Evolutionary conservation across 1,284 basidiomycete species (phyloP).

Genomic region (Polyporus tsugae): DNA sequence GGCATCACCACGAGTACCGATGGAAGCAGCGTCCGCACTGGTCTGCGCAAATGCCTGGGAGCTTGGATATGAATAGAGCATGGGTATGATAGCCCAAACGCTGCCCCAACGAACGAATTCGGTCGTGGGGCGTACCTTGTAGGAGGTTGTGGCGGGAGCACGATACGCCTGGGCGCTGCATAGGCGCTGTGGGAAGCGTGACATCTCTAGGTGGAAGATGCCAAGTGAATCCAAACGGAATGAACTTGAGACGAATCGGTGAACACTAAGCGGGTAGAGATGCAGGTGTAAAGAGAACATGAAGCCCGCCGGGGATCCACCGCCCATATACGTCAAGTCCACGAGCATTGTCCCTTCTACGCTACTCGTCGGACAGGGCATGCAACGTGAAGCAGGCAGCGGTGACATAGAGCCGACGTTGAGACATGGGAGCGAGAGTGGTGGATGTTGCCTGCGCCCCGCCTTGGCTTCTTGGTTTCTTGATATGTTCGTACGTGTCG

Average conservation of each 20-base stretch:
- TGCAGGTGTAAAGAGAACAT: background rate
- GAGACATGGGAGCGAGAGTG: background rate
- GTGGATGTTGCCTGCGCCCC: background rate
- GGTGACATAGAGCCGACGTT: background rate
- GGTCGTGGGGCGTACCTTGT: conserved; percentile 4
- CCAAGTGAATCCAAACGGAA: background rate
- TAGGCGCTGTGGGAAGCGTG: background rate
- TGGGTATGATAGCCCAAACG: conserved; percentile 5
- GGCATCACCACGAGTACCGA: conserved; percentile 22
- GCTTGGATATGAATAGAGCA: conserved; percentile 29
- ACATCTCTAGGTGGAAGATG: background rate
- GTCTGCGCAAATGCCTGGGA: conserved; percentile 17
- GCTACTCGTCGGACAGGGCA: background rate
- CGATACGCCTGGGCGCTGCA: background rate
- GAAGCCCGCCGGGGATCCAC: background rate
- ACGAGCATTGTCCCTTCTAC: background rate
- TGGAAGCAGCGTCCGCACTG: conserved; percentile 23
- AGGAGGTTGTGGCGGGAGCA: background rate
- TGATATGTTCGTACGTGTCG: background rate
- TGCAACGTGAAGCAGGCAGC: background rate
- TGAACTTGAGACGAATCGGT: background rate
- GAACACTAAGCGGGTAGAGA: background rate
- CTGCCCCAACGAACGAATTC: conserved; percentile 13
- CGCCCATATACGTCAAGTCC: background rate
- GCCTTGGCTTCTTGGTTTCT: background rate